Evolutionary conservation across 106 monocot species (phyloP), one percentile per base, ranked within the genome.

Genomic region (Posidonia australis): DNA sequence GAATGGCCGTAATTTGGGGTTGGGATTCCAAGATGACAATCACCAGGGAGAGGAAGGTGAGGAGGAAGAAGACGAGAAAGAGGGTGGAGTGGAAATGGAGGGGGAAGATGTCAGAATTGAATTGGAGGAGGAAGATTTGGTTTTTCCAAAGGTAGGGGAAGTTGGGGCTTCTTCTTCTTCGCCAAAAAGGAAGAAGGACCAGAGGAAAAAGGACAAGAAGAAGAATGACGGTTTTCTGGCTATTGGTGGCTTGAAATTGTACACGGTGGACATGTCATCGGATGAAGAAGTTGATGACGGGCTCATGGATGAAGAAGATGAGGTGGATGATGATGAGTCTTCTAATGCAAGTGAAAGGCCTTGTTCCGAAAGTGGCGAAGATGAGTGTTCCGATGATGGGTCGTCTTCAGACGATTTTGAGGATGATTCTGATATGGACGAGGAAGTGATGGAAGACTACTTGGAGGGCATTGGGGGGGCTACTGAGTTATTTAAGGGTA

Each of bases 181-280:
- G 45, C 31, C 26, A 10, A 72, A 48, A 14, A 54, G 46, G 31
- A 52, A 72, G 53, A 63, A 45, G n/a, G 59, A 68, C 7, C 57
- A 54, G 26, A 63, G 58, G 58, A 79, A 28, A 66, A 74, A 67
- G n/a, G 59, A 68, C 7, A 61, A 54, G 26, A 63, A 62, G 58
- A 79, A 28, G 69, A 74, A 67, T 19, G 70, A 71, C 1, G 87
- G 76, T 0, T 87, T 81, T 81, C 25, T 91, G n/a, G 79, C 81
- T 20, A 85, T 99, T 52, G 98, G 91, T 45, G 83, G 98, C 25
- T 36, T 91, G 28, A 81, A 73, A 68, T 53, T 99, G 44, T 91
- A 99, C 68, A 85, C 87, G 0, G 87, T 87, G 74, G 98, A 99
- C 55, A 74, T 68, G 11, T 85, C 90, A 0, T 90, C 90, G 12